These are phyloP conservation scores for Gomphus bonarii DNA, from an alignment of 1,284 basidiomycete genomes.

Conservation along the genomic window DNA sequence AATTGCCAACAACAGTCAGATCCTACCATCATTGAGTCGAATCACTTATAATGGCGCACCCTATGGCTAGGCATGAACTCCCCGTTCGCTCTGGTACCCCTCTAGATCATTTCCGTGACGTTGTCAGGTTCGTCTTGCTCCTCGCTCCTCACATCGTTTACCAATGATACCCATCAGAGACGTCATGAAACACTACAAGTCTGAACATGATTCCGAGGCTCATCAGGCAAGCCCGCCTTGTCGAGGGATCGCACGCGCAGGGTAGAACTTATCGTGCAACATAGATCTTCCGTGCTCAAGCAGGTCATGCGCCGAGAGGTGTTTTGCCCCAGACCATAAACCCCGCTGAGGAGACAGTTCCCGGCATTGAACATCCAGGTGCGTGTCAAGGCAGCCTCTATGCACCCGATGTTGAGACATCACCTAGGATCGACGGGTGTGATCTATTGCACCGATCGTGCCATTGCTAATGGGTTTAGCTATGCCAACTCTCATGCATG, in stretches of 20 bases:
- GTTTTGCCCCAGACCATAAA: constrained; percentile 55
- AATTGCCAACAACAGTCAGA: neutral
- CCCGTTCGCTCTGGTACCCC: constrained; percentile 15
- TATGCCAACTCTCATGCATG: constrained; percentile 62
- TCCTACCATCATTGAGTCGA: neutral
- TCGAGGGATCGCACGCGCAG: constrained; percentile 16
- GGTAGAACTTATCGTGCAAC: constrained; percentile 14
- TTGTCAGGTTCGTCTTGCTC: constrained; percentile 12
- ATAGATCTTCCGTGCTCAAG: constrained; percentile 61
- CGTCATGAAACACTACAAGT: constrained; percentile 34
- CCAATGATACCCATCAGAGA: constrained; percentile 16
- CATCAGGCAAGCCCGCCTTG: constrained; percentile 46
- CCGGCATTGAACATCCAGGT: constrained; percentile 71
- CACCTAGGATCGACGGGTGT: constrained; percentile 27
- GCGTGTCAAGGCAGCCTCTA: neutral
- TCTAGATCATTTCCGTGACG: constrained; percentile 15
- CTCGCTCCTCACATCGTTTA: neutral
- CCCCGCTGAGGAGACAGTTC: constrained; percentile 73
- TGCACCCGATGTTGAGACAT: constrained; percentile 26
- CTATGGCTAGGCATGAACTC: constrained; percentile 6
- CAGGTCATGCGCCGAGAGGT: constrained; percentile 57
- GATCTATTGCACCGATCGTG: constrained; percentile 84
- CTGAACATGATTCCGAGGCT: constrained; percentile 77
- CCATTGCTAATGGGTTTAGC: constrained; percentile 82
- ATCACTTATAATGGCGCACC: constrained; percentile 4